Base-by-base conservation (phyloP, 208 protist genomes). In the Acanthamoeba sp. region DNA sequence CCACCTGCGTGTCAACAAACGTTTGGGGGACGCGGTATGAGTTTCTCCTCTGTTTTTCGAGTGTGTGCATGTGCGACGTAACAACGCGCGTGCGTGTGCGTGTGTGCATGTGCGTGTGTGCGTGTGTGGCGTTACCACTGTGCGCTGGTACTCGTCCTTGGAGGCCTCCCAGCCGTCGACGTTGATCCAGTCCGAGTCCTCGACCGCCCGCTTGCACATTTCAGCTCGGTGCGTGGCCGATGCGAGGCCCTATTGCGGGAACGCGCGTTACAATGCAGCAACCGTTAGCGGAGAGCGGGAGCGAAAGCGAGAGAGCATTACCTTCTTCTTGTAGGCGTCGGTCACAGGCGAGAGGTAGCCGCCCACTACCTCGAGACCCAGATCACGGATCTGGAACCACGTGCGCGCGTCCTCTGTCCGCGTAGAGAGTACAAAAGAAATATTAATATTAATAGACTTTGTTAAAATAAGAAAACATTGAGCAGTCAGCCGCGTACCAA, bases 261-360 rank as follows among this genome's bases (percentile, higher is more conserved):
- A 66, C 1, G 0, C 27, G n/a, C 27, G 59, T 6, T n/a, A 34
- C 14, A 66, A 66, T 12, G 27, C 24, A 12, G 59, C 59, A 55
- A 16, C 48, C 48, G 6, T 6, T 27, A 62, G 22, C 55, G 20
- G 55, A 62, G 5, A 18, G 45, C 4, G 4, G 9, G 45, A 50
- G 45, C 4, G 45, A 50, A 62, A 24, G 59, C 2, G 2, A 32
- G 27, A 3, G 59, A 6, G 27, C 55, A 1, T 2, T 59, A 88
- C 82, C 40, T 94, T 94, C 57, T 94, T 94, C 90, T 94, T 85
- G 73, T 94, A 94, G 50, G 69, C 90, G 42, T 94, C 90, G n/a
- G 62, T 80, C 5, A 94, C 90, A 4, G 90, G 90, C 22, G 90
- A 94, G 22, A 94, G 69, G 40, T 69, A 85, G 10, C 90, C 90